Percentiles rank a stretch among this genome's conserved stretches.
phyloP scores from a whole-genome alignment of 139 green algal species.

The Raphidocelis subcapitata region DNA sequence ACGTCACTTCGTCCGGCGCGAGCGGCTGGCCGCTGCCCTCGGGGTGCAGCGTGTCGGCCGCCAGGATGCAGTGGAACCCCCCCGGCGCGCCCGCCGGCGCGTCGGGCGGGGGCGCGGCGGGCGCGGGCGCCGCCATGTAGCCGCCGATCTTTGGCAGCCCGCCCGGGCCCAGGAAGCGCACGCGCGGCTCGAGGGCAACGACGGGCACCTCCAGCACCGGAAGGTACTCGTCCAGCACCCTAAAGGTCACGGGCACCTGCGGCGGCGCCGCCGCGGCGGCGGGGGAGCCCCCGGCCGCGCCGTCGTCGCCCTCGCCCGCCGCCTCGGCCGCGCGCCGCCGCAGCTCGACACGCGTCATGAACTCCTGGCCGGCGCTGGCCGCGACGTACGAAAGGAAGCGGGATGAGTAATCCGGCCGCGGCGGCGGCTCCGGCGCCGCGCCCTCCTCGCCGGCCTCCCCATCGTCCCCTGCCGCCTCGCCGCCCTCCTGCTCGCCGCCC shows the following conservation, averaged over 20 bases:
- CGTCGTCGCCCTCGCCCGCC: neutral
- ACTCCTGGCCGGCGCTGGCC: constrained; percentile 45
- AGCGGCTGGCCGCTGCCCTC: constrained; percentile 53
- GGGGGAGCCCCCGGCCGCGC: neutral
- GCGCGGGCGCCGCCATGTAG: constrained; percentile 27
- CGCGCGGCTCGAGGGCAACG: constrained; percentile 44
- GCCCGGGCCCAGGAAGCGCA: constrained; percentile 40
- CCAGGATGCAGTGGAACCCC: constrained; percentile 31
- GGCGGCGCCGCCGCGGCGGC: neutral
- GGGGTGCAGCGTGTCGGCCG: constrained; percentile 57
- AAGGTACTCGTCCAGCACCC: constrained; percentile 61
- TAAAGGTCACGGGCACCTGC: constrained; percentile 40
- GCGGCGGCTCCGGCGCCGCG: constrained; percentile 15
- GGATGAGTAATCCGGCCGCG: constrained; percentile 46
- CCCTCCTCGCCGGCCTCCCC: constrained; percentile 8
- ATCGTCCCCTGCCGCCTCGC: constrained; percentile 10
- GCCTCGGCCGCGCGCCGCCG: constrained; percentile 28
- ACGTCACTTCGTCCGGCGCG: constrained; percentile 14
- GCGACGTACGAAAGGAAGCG: constrained; percentile 55
- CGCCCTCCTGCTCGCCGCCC: neutral
- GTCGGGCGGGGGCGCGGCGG: neutral
- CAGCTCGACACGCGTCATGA: constrained; percentile 38
- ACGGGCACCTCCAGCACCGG: constrained; percentile 50
- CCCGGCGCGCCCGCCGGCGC: neutral
- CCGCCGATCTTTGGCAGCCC: constrained; percentile 49